These are phyloP conservation scores for Fistulifera pelliculosa DNA, from an alignment of 108 stramenopile species.

Conservation along the genomic window DNA sequence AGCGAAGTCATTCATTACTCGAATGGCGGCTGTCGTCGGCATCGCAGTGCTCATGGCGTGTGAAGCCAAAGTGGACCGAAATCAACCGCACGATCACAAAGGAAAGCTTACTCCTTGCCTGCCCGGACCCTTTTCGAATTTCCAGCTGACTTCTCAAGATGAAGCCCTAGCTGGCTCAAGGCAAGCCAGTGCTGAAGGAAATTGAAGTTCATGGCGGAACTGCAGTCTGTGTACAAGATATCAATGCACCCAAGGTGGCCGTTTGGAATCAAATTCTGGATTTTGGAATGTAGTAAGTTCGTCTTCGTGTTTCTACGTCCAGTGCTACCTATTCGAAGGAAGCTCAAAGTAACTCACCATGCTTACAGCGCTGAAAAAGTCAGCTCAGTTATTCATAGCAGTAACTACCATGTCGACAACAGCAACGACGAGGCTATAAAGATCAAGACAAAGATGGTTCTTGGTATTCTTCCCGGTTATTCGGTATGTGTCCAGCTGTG, in stretches of 20 bases:
- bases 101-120: too few species aligned
- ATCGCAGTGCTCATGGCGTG: too few species aligned
- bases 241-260: conserved; percentile 48
- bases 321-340: too few species aligned
- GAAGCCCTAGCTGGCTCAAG: conserved; percentile 23
- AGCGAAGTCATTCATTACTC: too few species aligned
- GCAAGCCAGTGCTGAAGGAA: conserved; percentile 62
- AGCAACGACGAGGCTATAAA: conserved; percentile 24
- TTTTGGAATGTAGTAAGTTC: conserved; percentile 28
- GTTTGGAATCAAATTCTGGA: conserved; percentile 70
- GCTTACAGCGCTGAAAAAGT: conserved; percentile 43
- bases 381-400: conserved; percentile 44
- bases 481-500: too few species aligned
- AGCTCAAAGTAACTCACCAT: too few species aligned
- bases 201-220: conserved; percentile 24
- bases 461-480: conserved; percentile 67
- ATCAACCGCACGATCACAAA: too few species aligned
- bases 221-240: conserved; percentile 69
- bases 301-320: too few species aligned
- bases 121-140: conserved; percentile 19
- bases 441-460: conserved; percentile 55
- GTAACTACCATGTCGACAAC: conserved; percentile 40
- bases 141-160: conserved; percentile 25
- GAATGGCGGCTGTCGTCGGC: too few species aligned
- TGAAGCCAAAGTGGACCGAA: too few species aligned